Evolutionary conservation across 1,284 basidiomycete genomes (phyloP), one percentile per base, ranked within the genome.

Genomic region (Leccinum pallidistipes): DNA sequence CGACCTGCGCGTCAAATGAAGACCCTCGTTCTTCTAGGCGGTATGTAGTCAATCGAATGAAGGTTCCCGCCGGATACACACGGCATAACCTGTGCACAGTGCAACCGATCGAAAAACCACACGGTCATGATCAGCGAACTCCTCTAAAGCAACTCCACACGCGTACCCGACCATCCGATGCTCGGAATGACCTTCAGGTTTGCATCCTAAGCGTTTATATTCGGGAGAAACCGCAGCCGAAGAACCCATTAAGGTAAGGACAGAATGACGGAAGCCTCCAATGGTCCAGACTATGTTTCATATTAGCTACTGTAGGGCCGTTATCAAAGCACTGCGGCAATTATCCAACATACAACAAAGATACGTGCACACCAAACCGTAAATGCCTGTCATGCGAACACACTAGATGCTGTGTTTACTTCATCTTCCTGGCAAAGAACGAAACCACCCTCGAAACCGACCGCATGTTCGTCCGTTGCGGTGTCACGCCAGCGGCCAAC

Each of bases 401-500:
- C 27, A 29, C 27, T 21, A 4, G 63, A 64, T 58, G 59, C 56
- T 43, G 63, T 65, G 62, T 64, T 63, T 57, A 60, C 62, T 64
- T 64, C 65, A 59, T 74, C 67, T 60, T 67, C 69, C 60, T 76
- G 71, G 47, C 72, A 74, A 38, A 82, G 73, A 50, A 79, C 75
- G 65, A 84, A 84, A 21, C 76, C 73, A 49, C 83, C 81, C 68
- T 81, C 80, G 43, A 76, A 78, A 16, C 80, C 81, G 21, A 77
- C 66, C 29, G 66, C 65, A 57, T 75, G 70, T 10, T 70, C 68
- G 24, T 69, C 69, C 1, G 78, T 82, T 36, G 71, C 70, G 11
- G 78, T 80, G 58, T 81, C 80, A 56, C 82, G 77, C 82, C 82
- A 83, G n/a, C 80, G 75, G 49, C 82, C 83, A 45, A 81, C 80